phyloP scores from a whole-genome alignment of 495 filamentous ascomycete species.

The Aspergillus kassunensis region DNA sequence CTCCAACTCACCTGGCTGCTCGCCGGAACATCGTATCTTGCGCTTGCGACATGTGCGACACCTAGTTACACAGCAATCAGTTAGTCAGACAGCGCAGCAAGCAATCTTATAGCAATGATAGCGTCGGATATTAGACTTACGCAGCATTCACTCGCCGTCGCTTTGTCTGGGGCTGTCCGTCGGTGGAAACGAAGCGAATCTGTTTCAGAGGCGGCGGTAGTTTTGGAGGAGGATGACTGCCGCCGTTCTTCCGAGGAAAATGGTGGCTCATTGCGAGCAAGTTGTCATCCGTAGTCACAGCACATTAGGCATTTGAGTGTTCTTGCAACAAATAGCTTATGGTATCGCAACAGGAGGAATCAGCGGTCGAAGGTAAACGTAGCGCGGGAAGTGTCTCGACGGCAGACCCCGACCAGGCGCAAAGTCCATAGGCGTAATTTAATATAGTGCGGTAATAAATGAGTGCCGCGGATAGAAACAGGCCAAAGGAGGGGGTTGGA shows the following conservation, averaged over 20 bases:
- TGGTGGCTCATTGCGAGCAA: constrained; percentile 47
- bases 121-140: constrained; percentile 41
- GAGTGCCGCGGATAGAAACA: constrained; percentile 11
- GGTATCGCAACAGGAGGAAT: constrained; percentile 12
- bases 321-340: constrained; percentile 5
- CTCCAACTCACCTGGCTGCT: constrained; percentile 52
- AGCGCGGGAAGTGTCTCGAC: constrained; percentile 14
- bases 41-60: constrained; percentile 77
- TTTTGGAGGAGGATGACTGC: constrained; percentile 34
- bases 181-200: constrained; percentile 77
- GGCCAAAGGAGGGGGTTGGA: constrained; percentile 1
- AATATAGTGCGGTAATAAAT: constrained; percentile 13
- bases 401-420: constrained; percentile 13
- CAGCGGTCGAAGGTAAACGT: constrained; percentile 9
- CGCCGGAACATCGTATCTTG: constrained; percentile 79
- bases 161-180: constrained; percentile 77
- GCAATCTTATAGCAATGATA: background rate
- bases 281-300: constrained; percentile 35
- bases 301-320: constrained; percentile 33
- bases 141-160: constrained; percentile 76
- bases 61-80: constrained; percentile 36
- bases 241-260: constrained; percentile 42
- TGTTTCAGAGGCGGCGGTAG: constrained; percentile 44
- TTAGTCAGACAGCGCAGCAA: constrained; percentile 4
- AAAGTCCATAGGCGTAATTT: constrained; percentile 22